Conservation (phyloP, 257 asterid species). For the Primulina eburnea region DNA sequence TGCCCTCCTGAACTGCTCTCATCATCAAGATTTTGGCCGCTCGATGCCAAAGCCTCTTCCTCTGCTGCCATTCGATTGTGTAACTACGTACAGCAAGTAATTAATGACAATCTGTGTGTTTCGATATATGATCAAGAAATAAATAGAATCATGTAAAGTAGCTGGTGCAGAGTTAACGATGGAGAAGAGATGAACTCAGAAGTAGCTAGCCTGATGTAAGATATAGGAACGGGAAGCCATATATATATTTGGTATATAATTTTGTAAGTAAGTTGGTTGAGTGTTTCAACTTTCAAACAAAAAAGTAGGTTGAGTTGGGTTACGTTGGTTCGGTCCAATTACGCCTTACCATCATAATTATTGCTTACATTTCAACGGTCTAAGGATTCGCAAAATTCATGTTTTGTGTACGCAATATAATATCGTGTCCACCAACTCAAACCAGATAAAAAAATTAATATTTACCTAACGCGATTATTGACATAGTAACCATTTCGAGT, state of each 20-base stretch:
- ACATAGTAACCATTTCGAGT: neutral
- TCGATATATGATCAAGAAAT: neutral
- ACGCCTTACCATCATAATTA: too few relatives aligned
- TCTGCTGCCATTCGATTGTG: conserved; percentile 22
- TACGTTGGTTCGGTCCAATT: too few relatives aligned
- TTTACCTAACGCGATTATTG: neutral
- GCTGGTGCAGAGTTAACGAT: neutral
- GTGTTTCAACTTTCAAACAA: neutral
- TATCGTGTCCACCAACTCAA: neutral
- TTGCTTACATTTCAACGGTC: neutral
- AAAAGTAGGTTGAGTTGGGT: neutral
- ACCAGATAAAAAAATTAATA: neutral
- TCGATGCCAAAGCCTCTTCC: conserved; percentile 35
- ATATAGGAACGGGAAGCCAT: neutral
- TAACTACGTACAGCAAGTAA: neutral
- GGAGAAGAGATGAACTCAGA: too few relatives aligned
- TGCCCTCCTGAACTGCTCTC: conserved; percentile 3
- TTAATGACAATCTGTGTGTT: neutral
- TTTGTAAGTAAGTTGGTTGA: neutral
- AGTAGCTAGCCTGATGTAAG: too few relatives aligned
- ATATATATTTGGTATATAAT: too few relatives aligned
- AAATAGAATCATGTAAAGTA: too few relatives aligned
- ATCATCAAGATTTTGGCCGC: conserved; percentile 19
- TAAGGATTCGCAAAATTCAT: neutral
- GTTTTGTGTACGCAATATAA: too few relatives aligned